Percentiles rank a stretch among this genome's conserved stretches.
Conservation (phyloP, 306 rosid genomes). For the Begonia fuchsioides region DNA sequence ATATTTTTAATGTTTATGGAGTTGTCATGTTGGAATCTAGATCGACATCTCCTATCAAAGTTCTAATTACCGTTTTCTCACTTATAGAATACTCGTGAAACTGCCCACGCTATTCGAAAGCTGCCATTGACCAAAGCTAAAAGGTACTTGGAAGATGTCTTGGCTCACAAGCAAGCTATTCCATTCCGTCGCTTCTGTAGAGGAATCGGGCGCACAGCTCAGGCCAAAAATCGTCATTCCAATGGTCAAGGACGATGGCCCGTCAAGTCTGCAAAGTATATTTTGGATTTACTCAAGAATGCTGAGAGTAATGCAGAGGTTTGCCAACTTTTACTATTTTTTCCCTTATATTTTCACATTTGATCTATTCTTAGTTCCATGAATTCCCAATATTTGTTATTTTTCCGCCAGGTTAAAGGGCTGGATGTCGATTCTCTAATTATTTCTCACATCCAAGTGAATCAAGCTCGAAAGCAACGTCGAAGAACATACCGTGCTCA, state of each 20-base stretch:
- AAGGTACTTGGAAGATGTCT: slow-evolving; percentile 80
- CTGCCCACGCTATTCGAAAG: slow-evolving; percentile 66
- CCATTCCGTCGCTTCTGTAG: slow-evolving; percentile 88
- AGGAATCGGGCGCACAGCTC: slow-evolving; percentile 94
- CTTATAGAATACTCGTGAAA: slow-evolving; percentile 77
- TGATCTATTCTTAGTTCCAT: background rate
- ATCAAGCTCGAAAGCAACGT: slow-evolving; percentile 87
- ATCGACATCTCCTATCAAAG: too few relatives aligned
- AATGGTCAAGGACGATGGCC: slow-evolving; percentile 99
- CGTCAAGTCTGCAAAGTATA: slow-evolving; percentile 71
- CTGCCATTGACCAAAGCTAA: slow-evolving; percentile 70
- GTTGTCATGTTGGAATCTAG: too few relatives aligned
- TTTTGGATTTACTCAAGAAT: slow-evolving; percentile 83
- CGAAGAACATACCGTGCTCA: slow-evolving; percentile 97
- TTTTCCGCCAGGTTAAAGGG: slow-evolving; percentile 58
- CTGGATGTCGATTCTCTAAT: slow-evolving; percentile 76
- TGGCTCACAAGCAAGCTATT: slow-evolving; percentile 92
- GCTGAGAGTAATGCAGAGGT: slow-evolving; percentile 97
- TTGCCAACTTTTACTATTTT: background rate
- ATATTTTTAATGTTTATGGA: too few relatives aligned
- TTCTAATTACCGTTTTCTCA: too few relatives aligned
- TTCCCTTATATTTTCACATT: background rate
- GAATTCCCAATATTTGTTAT: background rate
- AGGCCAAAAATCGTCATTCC: slow-evolving; percentile 88
- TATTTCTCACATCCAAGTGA: slow-evolving; percentile 79